Evolutionary conservation across 2,329 filamentous ascomycete species (phyloP), one percentile per base, ranked within the genome.

Genomic region (Trichothecium roseum): DNA sequence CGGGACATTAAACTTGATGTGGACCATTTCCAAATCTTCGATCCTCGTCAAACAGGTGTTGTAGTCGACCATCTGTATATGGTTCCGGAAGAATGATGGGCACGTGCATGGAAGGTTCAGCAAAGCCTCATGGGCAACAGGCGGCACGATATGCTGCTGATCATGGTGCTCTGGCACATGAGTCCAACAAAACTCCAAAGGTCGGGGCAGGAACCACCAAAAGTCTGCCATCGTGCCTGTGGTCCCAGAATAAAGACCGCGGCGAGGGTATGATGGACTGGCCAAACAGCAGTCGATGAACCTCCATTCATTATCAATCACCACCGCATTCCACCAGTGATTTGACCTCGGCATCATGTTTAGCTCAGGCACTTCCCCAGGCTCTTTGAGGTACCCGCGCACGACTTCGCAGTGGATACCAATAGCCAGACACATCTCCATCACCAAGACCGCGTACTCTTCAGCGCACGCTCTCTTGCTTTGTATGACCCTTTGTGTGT

Each of bases 281-380:
- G 91, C 87, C 32, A 98, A 68, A 26, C 86, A 93, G 55, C 86
- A 91, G 56, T 98, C 91, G 64, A 98, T 85, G 45, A 96, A 83
- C 34, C 91, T 82, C 91, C 91, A 98, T 59, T 95, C 87, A 16
- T 84, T 81, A 55, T 98, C 91, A 8, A 95, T 79, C 26, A 95
- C 64, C 14, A 96, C 85, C 1, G 86, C 80, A 48, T 98, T 98
- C 91, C 91, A 98, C 78, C 84, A 96, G 60, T 98, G 91, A 51
- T 98, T 98, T 0, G 89, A 73, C 20, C 81, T 77, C n/a, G 85
- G 84, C 55, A 89, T 76, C 39, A 81, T 81, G 42, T 83, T 84
- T 30, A 87, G 66, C 48, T 96, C 88, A 2, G 82, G 67, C 7
- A 80, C 64, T 49, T 96, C 91, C 1, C 89, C 89, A 0, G 91